Conservation (phyloP, 2,329 filamentous ascomycete genomes). For the Pseudogymnoascus sp. region DNA sequence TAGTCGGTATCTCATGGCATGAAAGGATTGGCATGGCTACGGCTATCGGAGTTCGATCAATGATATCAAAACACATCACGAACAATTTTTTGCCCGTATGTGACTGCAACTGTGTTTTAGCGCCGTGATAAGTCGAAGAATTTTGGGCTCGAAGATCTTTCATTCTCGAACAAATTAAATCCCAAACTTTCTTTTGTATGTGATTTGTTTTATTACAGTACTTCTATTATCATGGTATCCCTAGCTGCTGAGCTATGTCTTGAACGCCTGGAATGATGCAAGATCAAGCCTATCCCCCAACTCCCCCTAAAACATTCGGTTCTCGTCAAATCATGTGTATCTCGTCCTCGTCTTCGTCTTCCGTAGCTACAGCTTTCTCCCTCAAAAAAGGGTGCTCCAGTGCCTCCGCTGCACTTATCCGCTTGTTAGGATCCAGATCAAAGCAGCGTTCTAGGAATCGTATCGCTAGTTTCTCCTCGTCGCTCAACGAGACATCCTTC, state of each 20-base stretch:
- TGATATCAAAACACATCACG: conserved; percentile 9
- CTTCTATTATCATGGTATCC: conserved; percentile 8
- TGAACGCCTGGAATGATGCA: conserved; percentile 11
- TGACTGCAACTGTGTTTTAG: background rate
- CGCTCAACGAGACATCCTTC: conserved; percentile 44
- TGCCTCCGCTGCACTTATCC: conserved; percentile 68
- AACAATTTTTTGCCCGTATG: conserved; percentile 1
- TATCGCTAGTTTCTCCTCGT: conserved; percentile 64
- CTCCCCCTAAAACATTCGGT: conserved; percentile 25
- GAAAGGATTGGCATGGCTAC: conserved; percentile 18
- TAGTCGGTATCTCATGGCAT: conserved; percentile 16
- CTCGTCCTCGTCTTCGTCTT: conserved; percentile 40
- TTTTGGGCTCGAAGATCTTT: background rate
- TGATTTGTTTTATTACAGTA: conserved; percentile 5
- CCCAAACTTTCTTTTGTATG: background rate
- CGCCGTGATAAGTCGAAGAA: background rate
- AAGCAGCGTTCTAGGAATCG: conserved; percentile 64
- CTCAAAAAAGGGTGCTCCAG: conserved; percentile 62
- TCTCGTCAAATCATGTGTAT: conserved; percentile 40
- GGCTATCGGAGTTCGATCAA: conserved; percentile 8
- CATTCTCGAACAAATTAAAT: background rate
- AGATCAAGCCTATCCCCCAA: conserved; percentile 5
- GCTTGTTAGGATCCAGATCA: conserved; percentile 63
- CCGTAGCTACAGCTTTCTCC: conserved; percentile 23
- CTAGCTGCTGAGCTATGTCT: conserved; percentile 17